Conservation (phyloP, 2,329 filamentous ascomycete genomes). For the Diplodia seriata region DNA sequence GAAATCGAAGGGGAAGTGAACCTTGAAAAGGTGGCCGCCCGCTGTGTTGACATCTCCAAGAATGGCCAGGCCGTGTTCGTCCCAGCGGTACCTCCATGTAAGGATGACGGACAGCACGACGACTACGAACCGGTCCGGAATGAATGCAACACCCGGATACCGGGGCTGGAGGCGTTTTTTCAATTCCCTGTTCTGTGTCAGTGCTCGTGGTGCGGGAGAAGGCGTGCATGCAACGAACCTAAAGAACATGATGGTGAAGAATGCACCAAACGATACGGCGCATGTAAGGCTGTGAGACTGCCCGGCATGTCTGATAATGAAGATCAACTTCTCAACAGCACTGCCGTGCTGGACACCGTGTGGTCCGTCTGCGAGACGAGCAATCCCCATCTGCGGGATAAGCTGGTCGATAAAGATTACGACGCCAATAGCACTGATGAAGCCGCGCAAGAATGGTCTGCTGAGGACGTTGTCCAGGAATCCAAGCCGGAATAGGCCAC, state of each 20-base stretch:
- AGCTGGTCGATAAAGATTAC: slow-evolving; percentile 96
- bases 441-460: slow-evolving; percentile 88
- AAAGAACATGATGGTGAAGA: slow-evolving; percentile 88
- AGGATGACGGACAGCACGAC: slow-evolving; percentile 85
- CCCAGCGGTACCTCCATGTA: slow-evolving; percentile 78
- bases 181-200: slow-evolving; percentile 65
- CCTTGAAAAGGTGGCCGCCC: slow-evolving; percentile 74
- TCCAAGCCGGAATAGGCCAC: slow-evolving; percentile 82
- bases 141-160: slow-evolving; percentile 80
- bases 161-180: slow-evolving; percentile 82
- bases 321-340: slow-evolving; percentile 82
- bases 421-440: slow-evolving; percentile 96
- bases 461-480: slow-evolving; percentile 96
- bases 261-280: slow-evolving; percentile 77
- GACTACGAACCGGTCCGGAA: slow-evolving; percentile 90
- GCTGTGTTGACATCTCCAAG: slow-evolving; percentile 80
- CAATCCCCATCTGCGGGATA: slow-evolving; percentile 86
- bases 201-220: not conserved
- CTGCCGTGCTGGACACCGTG: slow-evolving; percentile 79
- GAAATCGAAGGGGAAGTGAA: slow-evolving; percentile 83
- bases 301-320: slow-evolving; percentile 72
- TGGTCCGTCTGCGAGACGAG: slow-evolving; percentile 65
- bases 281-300: slow-evolving; percentile 77
- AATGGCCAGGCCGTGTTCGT: slow-evolving; percentile 78
- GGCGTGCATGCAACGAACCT: slow-evolving; percentile 58